Percentiles rank a stretch among this genome's conserved stretches.
phyloP scores from a whole-genome alignment of 169 alveolate genomes.

The Cryptosporidium andersoni region DNA sequence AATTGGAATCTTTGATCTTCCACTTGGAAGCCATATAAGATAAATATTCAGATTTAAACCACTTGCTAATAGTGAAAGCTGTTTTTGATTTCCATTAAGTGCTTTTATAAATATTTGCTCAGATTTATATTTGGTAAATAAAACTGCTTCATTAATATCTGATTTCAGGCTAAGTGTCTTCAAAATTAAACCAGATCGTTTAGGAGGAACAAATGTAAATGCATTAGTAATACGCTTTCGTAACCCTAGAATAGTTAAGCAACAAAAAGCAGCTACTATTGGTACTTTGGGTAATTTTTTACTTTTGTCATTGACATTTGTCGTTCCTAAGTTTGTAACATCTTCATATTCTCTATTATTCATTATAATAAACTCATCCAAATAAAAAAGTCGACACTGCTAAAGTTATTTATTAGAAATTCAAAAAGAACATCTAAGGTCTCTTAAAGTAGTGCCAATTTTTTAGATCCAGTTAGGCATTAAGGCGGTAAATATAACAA shows the following conservation, averaged over 20 bases:
- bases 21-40: slow-evolving; percentile 56
- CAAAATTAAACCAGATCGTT: slow-evolving; percentile 29
- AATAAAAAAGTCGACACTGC: background rate
- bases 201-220: slow-evolving; percentile 62
- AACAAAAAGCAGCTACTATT: slow-evolving; percentile 50
- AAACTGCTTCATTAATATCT: slow-evolving; percentile 16
- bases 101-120: slow-evolving; percentile 41
- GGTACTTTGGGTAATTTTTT: slow-evolving; percentile 56
- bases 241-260: slow-evolving; percentile 41
- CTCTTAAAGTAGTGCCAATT: background rate
- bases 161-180: slow-evolving; percentile 9
- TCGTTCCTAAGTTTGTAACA: background rate
- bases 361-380: background rate
- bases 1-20: slow-evolving; percentile 59
- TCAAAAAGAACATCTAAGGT: too few species aligned
- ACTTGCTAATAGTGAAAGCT: slow-evolving; percentile 18
- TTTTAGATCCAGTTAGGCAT: background rate
- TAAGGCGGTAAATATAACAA: too few species aligned
- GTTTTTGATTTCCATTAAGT: slow-evolving; percentile 16
- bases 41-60: slow-evolving; percentile 39
- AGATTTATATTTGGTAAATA: slow-evolving; percentile 23
- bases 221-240: slow-evolving; percentile 24
- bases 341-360: background rate
- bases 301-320: background rate
- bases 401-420: background rate